Conservation (phyloP, 371 early-diverging fungal genomes). For the Vairimorpha necatrix region DNA sequence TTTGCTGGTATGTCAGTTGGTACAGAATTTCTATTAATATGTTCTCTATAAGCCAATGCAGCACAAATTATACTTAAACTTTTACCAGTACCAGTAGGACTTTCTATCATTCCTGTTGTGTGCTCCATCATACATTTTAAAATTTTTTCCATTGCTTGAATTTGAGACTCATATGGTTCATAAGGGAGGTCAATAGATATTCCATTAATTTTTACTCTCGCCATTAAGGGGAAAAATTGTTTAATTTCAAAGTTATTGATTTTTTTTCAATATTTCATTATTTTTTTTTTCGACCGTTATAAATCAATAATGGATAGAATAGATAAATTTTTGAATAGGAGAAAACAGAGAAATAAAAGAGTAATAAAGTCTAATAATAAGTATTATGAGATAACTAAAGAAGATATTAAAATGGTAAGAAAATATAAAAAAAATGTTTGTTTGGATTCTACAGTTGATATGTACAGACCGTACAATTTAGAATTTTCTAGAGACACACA, state of each 20-base stretch:
- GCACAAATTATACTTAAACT: conserved; percentile 68
- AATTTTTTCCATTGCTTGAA: conserved; percentile 66
- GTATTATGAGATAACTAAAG: conserved; percentile 39
- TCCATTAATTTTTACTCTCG: conserved; percentile 37
- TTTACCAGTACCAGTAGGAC: conserved; percentile 70
- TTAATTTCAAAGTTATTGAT: neutral
- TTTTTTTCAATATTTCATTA: neutral
- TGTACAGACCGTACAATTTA: conserved; percentile 17
- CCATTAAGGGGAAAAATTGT: conserved; percentile 18
- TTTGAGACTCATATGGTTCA: conserved; percentile 67
- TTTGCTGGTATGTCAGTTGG: neutral
- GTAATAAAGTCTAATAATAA: conserved; percentile 25
- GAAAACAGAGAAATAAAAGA: conserved; percentile 37
- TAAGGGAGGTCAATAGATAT: conserved; percentile 64
- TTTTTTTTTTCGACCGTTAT: neutral
- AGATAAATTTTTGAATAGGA: conserved; percentile 46
- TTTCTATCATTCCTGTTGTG: conserved; percentile 67
- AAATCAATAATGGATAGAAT: conserved; percentile 48
- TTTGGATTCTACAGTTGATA: conserved; percentile 33
- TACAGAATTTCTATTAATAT: conserved; percentile 27
- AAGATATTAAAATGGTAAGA: conserved; percentile 43
- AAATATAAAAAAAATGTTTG: conserved; percentile 37
- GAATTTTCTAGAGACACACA: conserved; percentile 15
- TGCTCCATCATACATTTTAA: conserved; percentile 62
- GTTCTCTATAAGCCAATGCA: conserved; percentile 65